Evolutionary conservation across 441 rosid species (phyloP), one percentile per base, ranked within the genome.

Genomic region (Pelargonium australe): DNA sequence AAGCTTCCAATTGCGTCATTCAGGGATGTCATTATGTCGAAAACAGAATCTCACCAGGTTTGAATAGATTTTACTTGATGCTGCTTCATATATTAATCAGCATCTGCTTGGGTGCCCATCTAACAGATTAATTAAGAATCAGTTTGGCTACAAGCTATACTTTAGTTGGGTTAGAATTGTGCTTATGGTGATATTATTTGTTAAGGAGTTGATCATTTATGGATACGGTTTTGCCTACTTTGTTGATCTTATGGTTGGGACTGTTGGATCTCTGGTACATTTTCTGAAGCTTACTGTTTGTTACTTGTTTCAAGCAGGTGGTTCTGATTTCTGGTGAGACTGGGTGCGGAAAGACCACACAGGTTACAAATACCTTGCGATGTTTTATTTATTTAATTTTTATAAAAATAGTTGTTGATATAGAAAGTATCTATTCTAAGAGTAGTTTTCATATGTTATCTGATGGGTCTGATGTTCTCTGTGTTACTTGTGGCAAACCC

Each of bases 241-340:
- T 17, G 19, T 55, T 17, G 61, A 55, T 55, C 20, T 55, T 55
- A 55, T n/a, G 7, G 60, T 53, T 53, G 2, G 60, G 5, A 53
- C 17, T 53, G 5, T n/a, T 53, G 60, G 7, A 53, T 53, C 5
- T 53, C 60, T 53, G 60, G 23, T 20, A 16, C 61, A 16, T 55
- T 55, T 17, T 55, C 10, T 20, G 17, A 7, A 55, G 7, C 61
- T 55, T 55, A 16, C 16, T 55, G 61, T 14, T 55, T 55, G 19
- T 34, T 34, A 34, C 25, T n/a, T 55, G 25, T 16, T 55, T 55
- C 61, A 55, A 16, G 25, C 61, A 55, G 61, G 8, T 55, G 19
- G 61, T 55, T 16, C 61, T 55, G 17, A 55, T 55, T 55, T 55
- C 61, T 55, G 61, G 61, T 55, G 61, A 55, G 61, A 55, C 61